A percentile compares a stretch with the other conserved stretches of the same genome.
Evolutionary conservation across 1,284 basidiomycete genomes (phyloP).

Genomic region (Ceratobasidium sp.): DNA sequence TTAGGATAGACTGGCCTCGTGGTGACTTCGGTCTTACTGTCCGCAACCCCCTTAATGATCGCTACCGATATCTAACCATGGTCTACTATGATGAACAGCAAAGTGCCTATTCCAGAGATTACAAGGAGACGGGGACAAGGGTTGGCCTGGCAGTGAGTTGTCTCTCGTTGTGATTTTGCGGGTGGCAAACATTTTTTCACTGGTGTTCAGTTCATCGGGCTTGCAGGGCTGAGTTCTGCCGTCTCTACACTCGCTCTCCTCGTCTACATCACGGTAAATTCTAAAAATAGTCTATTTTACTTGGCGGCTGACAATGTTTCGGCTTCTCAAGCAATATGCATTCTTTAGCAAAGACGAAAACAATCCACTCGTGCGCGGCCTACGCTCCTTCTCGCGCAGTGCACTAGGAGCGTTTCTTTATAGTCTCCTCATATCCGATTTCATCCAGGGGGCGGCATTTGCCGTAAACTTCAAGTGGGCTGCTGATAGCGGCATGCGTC

Average conservation of each 20-base stretch:
- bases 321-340: neutral
- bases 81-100: conserved; percentile 15
- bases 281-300: neutral
- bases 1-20: neutral
- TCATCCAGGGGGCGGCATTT: conserved; percentile 24
- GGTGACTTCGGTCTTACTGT: neutral
- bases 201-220: neutral
- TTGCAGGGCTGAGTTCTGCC: conserved; percentile 20
- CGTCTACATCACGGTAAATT: conserved; percentile 13
- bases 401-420: conserved; percentile 17
- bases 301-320: neutral
- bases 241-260: conserved; percentile 20
- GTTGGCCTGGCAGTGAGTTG: neutral
- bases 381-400: conserved; percentile 21
- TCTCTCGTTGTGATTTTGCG: neutral
- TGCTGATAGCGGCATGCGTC: conserved; percentile 2
- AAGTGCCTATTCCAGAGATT: conserved; percentile 8
- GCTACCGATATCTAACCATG: conserved; percentile 4
- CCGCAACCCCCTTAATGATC: neutral
- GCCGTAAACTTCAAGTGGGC: conserved; percentile 29
- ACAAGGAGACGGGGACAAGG: neutral
- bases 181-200: neutral
- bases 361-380: conserved; percentile 11
- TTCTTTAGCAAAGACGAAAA: conserved; percentile 16
- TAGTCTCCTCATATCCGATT: conserved; percentile 21